Base-by-base conservation (phyloP, 495 filamentous ascomycete genomes). In the Aspergillus homomorphus region DNA sequence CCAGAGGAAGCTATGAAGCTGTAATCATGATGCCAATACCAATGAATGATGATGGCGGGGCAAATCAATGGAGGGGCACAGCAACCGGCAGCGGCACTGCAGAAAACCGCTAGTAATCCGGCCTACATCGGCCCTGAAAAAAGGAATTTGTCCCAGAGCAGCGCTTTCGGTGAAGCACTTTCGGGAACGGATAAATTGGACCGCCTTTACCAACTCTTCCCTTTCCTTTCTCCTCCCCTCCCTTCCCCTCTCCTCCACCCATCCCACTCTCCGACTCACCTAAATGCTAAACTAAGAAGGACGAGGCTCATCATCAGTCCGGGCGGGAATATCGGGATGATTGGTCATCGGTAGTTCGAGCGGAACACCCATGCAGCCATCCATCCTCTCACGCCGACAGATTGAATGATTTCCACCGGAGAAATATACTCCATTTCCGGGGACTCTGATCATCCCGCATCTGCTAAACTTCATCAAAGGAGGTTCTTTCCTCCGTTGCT, bases 41-140 rank as follows among this genome's bases (percentile, higher is more conserved):
- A n/a, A n/a, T n/a, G 14, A 54, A 18, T 41, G 46, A 41, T 62
- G 56, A 64, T 60, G 59, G 57, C 68, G 72, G 70, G 72, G 72
- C 70, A n/a, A n/a, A n/a, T n/a, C n/a, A 71, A 71, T 69, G 69
- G 72, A 73, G 72, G 72, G 70, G 70, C 63, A 68, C 45, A 33
- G 30, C 9, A 38, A 20, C 45, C 46, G 16, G 46, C 46, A 26
- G 21, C 19, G 15, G 46, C 46, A 50, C 19, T 26, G 45, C 45
- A 49, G 23, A 49, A 49, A 50, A 23, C 44, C 48, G 48, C 45
- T 38, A 66, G 57, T 58, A 56, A 30, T 58, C 56, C 59, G 53
- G 41, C 54, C 28, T 41, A 57, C 45, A 50, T 30, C 50, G 48
- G 58, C 51, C 54, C 54, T 55, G 58, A 24, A 19, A n/a, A 48